Percentiles rank a stretch among this genome's conserved stretches.
Conservation (phyloP, 73 alveolate species). For the Paramecium sonneborni region DNA sequence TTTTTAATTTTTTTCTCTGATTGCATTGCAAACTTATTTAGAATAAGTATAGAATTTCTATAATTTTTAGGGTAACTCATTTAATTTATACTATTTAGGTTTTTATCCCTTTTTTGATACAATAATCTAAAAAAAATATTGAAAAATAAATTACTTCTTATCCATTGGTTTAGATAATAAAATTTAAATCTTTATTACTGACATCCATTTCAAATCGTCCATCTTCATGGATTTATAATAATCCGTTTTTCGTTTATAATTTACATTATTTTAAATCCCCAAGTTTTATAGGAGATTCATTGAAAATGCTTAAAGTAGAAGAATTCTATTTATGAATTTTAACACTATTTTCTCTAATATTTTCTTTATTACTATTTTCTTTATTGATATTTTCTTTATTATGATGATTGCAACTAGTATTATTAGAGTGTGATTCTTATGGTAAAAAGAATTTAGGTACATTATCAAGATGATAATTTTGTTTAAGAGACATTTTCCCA, state of each 20-base stretch:
- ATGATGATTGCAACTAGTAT: slow-evolving; percentile 1
- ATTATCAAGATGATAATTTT: neutral
- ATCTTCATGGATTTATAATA: slow-evolving; percentile 14
- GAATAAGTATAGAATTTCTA: slow-evolving; percentile 40
- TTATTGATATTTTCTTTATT: slow-evolving; percentile 41
- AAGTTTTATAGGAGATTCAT: slow-evolving; percentile 10
- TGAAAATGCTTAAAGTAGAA: neutral
- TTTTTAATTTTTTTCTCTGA: slow-evolving; percentile 33
- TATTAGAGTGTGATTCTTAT: neutral
- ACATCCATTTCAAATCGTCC: slow-evolving; percentile 57
- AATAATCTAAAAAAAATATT: neutral
- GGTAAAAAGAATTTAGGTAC: slow-evolving; percentile 37
- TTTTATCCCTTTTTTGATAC: slow-evolving; percentile 5
- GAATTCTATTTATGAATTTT: neutral
- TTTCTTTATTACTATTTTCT: neutral
- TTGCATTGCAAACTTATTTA: slow-evolving; percentile 45
- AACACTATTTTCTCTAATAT: neutral
- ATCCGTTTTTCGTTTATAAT: slow-evolving; percentile 25
- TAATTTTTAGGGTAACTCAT: neutral
- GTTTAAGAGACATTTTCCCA: neutral
- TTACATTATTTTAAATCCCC: slow-evolving; percentile 49
- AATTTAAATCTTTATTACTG: neutral
- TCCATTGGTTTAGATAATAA: slow-evolving; percentile 1
- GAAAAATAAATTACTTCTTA: neutral
- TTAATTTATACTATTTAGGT: neutral